A percentile compares a stretch with the other conserved stretches of the same genome.
phyloP scores from a whole-genome alignment of 108 stramenopile genomes.

The Nitzschia sp. region DNA sequence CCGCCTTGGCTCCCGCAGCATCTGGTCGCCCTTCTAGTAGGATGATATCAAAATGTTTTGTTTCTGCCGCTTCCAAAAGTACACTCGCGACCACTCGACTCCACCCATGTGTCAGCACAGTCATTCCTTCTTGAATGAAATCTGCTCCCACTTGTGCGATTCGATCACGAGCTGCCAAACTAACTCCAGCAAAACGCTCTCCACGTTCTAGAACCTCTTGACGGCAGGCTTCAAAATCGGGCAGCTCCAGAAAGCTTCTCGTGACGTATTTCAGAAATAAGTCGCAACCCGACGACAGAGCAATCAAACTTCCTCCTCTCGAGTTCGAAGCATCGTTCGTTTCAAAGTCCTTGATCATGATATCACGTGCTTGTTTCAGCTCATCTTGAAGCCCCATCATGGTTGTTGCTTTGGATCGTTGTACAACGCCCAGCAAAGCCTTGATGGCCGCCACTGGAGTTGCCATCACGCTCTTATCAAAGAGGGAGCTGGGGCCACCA shows the following conservation, averaged over 20 bases:
- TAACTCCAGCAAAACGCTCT: slow-evolving; percentile 85
- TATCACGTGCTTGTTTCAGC: slow-evolving; percentile 61
- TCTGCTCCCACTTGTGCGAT: slow-evolving; percentile 84
- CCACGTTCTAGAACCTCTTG: slow-evolving; percentile 87
- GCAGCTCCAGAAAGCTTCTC: slow-evolving; percentile 77
- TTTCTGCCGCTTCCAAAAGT: slow-evolving; percentile 71
- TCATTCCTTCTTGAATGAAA: slow-evolving; percentile 90
- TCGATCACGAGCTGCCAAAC: slow-evolving; percentile 81
- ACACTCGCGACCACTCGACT: slow-evolving; percentile 85
- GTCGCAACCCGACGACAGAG: slow-evolving; percentile 73
- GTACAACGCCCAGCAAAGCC: slow-evolving; percentile 80
- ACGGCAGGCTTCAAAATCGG: slow-evolving; percentile 81
- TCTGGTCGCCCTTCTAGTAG: slow-evolving; percentile 92
- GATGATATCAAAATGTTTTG: slow-evolving; percentile 85
- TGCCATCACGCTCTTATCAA: slow-evolving; percentile 68
- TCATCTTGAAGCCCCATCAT: slow-evolving; percentile 92
- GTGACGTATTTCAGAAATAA: slow-evolving; percentile 90
- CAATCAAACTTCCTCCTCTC: slow-evolving; percentile 59
- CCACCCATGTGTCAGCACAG: slow-evolving; percentile 92
- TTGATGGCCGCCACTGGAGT: slow-evolving; percentile 90
- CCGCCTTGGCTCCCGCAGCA: slow-evolving; percentile 83
- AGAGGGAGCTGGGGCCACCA: slow-evolving; percentile 26
- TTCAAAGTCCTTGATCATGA: slow-evolving; percentile 63
- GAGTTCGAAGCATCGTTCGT: slow-evolving; percentile 5
- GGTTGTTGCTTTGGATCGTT: slow-evolving; percentile 72